phyloP scores from a whole-genome alignment of 208 protist species.

The Leishmania braziliensis region DNA sequence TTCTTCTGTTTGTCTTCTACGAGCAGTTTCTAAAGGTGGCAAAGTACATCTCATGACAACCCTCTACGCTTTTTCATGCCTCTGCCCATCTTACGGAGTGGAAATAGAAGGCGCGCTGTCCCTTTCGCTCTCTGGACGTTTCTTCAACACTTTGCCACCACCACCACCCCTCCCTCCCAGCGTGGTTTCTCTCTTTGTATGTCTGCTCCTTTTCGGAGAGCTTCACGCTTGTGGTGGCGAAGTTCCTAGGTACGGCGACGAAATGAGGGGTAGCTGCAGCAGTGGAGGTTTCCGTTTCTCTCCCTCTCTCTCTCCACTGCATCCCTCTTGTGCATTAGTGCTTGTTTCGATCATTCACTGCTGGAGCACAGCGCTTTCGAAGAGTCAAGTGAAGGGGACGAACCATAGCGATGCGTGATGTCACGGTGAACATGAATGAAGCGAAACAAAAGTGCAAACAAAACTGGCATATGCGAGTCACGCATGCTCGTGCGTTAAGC shows the following conservation, averaged over 20 bases:
- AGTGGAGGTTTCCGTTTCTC: background rate
- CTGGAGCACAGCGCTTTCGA: no score
- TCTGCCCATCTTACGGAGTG: background rate
- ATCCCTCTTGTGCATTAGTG: background rate
- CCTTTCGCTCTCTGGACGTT: background rate
- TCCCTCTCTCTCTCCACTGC: background rate
- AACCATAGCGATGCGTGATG: background rate
- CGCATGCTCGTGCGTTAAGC: background rate
- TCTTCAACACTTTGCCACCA: background rate
- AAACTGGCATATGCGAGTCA: no score
- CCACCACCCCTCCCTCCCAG: background rate
- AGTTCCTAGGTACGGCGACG: no score
- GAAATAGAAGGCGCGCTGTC: background rate
- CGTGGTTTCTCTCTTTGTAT: background rate
- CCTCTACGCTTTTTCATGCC: background rate
- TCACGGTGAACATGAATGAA: background rate
- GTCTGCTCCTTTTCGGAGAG: background rate
- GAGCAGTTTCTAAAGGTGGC: constrained; percentile 67
- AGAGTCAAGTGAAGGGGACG: no score
- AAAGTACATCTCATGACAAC: background rate
- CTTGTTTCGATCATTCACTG: background rate
- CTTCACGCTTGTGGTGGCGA: background rate
- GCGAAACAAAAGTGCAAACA: background rate
- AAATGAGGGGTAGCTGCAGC: background rate
- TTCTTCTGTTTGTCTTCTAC: constrained; percentile 80